Evolutionary conservation across 352 stramenopile genomes (phyloP).

Genomic region (Globisporangium alternatum): DNA sequence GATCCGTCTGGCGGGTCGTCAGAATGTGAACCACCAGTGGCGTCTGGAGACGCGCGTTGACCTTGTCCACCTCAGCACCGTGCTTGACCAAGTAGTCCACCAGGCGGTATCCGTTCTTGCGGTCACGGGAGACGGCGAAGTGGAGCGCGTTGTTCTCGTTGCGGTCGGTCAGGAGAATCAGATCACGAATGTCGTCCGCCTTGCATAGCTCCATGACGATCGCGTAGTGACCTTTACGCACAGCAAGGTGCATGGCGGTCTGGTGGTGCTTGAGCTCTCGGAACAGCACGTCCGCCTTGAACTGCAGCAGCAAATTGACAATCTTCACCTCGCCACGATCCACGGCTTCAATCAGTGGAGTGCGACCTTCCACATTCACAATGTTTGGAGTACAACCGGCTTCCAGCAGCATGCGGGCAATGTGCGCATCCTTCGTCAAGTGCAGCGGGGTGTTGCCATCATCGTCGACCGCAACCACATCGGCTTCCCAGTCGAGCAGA

Average conservation of each 20-base stretch:
- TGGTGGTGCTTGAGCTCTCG: slow-evolving; percentile 85
- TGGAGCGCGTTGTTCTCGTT: slow-evolving; percentile 86
- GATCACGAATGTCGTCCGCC: slow-evolving; percentile 49
- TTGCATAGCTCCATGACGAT: slow-evolving; percentile 88
- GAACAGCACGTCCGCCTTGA: slow-evolving; percentile 85
- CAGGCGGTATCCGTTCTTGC: slow-evolving; percentile 77
- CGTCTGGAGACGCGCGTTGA: slow-evolving; percentile 79
- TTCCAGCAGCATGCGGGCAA: slow-evolving; percentile 78
- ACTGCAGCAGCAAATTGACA: slow-evolving; percentile 75
- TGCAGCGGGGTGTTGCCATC: slow-evolving; percentile 85
- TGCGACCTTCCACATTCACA: slow-evolving; percentile 76
- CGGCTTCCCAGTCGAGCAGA: slow-evolving; percentile 77
- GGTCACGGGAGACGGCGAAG: slow-evolving; percentile 78
- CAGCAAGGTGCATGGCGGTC: slow-evolving; percentile 75
- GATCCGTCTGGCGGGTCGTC: slow-evolving; percentile 81
- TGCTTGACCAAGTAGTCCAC: slow-evolving; percentile 86
- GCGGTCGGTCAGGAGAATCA: slow-evolving; percentile 73
- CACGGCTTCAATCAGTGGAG: slow-evolving; percentile 74
- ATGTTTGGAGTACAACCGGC: slow-evolving; percentile 83
- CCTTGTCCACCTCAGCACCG: slow-evolving; percentile 76
- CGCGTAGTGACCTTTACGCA: slow-evolving; percentile 82
- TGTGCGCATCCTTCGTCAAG: slow-evolving; percentile 72
- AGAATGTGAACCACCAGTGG: slow-evolving; percentile 83
- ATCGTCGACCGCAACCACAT: slow-evolving; percentile 74
- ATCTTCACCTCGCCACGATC: slow-evolving; percentile 71